These are phyloP conservation scores for Purshia tridentata DNA, from an alignment of 306 rosid species.

Conservation along the genomic window DNA sequence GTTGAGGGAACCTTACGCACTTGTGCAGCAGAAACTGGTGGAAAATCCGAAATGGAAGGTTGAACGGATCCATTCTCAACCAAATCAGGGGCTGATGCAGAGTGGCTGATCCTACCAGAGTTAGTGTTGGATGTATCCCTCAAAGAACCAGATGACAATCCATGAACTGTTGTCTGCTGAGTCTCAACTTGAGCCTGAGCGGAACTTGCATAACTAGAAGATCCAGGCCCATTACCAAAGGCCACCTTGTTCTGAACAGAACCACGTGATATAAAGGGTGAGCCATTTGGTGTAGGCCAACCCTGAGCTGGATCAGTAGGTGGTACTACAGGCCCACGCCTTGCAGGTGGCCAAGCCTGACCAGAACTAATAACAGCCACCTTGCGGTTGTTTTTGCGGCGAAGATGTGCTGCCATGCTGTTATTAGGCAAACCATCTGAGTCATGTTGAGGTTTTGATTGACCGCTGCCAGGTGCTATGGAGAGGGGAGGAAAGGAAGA, in stretches of 20 bases:
- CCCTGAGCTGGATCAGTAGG: conserved; percentile 46
- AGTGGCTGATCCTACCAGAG: conserved; percentile 56
- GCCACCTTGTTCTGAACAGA: conserved; percentile 29
- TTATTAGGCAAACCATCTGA: conserved; percentile 53
- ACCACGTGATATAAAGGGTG: conserved; percentile 13
- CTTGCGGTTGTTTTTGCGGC: conserved; percentile 49
- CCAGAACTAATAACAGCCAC: conserved; percentile 54
- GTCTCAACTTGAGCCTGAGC: conserved; percentile 31
- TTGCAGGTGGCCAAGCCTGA: conserved; percentile 75
- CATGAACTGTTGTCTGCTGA: conserved; percentile 39
- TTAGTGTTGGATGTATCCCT: conserved; percentile 47
- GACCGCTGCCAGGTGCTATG: conserved; percentile 49
- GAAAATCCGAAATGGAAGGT: conserved; percentile 65
- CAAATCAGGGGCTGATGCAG: conserved; percentile 81
- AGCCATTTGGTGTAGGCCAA: conserved; percentile 41
- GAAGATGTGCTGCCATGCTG: conserved; percentile 87
- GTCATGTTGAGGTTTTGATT: conserved; percentile 50
- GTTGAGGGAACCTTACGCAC: conserved; percentile 47
- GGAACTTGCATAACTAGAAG: conserved; percentile 27
- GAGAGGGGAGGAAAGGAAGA: conserved; percentile 91
- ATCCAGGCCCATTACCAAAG: conserved; percentile 27
- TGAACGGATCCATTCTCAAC: conserved; percentile 44
- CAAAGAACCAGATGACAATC: conserved; percentile 47
- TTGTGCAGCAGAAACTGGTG: conserved; percentile 75
- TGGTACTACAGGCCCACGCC: conserved; percentile 44